These are phyloP conservation scores for Candida golubevii DNA, from an alignment of 805 yeast genomes.

Conservation along the genomic window DNA sequence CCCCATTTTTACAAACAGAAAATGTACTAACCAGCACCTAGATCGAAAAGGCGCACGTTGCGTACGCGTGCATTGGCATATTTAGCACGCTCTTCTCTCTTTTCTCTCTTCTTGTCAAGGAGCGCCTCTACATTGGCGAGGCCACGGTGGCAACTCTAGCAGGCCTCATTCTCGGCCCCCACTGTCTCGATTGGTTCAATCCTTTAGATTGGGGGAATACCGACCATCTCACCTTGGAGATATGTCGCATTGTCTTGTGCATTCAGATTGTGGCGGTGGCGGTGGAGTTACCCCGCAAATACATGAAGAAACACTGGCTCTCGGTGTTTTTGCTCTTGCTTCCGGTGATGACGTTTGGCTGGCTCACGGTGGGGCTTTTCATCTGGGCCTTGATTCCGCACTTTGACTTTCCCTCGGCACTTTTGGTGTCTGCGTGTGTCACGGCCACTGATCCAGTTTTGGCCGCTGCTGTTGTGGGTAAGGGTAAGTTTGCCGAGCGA, in stretches of 20 bases:
- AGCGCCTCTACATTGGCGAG: slow-evolving; percentile 81
- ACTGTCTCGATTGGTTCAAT: slow-evolving; percentile 75
- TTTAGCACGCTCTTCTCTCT: slow-evolving; percentile 78
- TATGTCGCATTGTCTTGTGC: slow-evolving; percentile 76
- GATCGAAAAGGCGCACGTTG: slow-evolving; percentile 68
- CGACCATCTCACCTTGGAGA: slow-evolving; percentile 76
- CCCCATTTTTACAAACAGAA: slow-evolving; percentile 4
- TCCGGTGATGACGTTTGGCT: slow-evolving; percentile 88
- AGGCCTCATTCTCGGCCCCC: slow-evolving; percentile 87
- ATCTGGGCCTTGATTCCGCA: slow-evolving; percentile 75
- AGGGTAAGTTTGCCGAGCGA: slow-evolving; percentile 84
- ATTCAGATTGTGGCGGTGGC: slow-evolving; percentile 93
- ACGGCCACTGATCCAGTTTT: slow-evolving; percentile 95
- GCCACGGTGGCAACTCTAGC: slow-evolving; percentile 84
- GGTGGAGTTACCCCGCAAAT: slow-evolving; percentile 86
- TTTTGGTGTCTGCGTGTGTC: slow-evolving; percentile 78
- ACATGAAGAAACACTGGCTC: slow-evolving; percentile 79
- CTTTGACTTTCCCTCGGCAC: slow-evolving; percentile 63
- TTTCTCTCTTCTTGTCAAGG: slow-evolving; percentile 77
- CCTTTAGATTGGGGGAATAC: slow-evolving; percentile 84
- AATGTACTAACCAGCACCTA: slow-evolving; percentile 7
- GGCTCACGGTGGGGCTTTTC: slow-evolving; percentile 78
- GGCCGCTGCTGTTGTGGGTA: slow-evolving; percentile 94
- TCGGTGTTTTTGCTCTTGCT: slow-evolving; percentile 70
- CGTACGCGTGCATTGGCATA: slow-evolving; percentile 83